phyloP scores from a whole-genome alignment of 2,329 filamentous ascomycete species.

The Escovopsis sp. region DNA sequence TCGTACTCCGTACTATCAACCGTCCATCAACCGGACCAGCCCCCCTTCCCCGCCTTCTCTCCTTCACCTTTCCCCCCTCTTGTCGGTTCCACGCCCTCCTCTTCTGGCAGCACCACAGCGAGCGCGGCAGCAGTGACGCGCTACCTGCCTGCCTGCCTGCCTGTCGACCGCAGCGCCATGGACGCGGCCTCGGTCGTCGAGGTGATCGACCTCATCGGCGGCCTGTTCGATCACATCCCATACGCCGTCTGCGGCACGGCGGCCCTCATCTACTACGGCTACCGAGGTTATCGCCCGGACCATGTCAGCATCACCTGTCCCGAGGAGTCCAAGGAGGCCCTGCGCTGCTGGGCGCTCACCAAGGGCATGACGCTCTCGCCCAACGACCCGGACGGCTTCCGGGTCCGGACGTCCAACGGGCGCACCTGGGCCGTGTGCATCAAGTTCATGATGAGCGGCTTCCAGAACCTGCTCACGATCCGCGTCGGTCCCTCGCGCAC shows the following conservation, averaged over 20 bases:
- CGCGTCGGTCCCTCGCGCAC: slow-evolving; percentile 8
- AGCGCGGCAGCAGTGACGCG: too few relatives aligned
- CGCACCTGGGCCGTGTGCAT: slow-evolving; percentile 19
- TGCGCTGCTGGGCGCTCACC: slow-evolving; percentile 25
- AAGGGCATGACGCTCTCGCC: slow-evolving; percentile 14
- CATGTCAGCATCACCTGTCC: slow-evolving; percentile 28
- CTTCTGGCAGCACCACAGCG: too few relatives aligned
- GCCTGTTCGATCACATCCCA: slow-evolving; percentile 24
- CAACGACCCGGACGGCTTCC: slow-evolving; percentile 17
- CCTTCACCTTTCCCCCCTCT: too few relatives aligned
- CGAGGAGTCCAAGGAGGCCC: slow-evolving; percentile 16
- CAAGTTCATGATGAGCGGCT: slow-evolving; percentile 16
- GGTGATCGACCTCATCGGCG: slow-evolving; percentile 24
- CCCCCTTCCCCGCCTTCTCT: too few relatives aligned
- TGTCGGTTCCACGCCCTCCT: too few relatives aligned
- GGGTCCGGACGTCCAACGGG: slow-evolving; percentile 18
- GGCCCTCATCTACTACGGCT: slow-evolving; percentile 30
- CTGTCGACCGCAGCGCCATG: slow-evolving; percentile 12
- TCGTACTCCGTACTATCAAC: too few relatives aligned
- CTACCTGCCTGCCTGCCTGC: too few relatives aligned
- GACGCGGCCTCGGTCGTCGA: slow-evolving; percentile 16
- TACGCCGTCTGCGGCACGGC: slow-evolving; percentile 32
- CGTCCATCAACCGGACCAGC: too few relatives aligned
- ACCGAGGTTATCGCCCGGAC: slow-evolving; percentile 12
- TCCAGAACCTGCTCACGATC: slow-evolving; percentile 14